Evolutionary conservation across 2,329 filamentous ascomycete genomes (phyloP).

Genomic region (Phialophora chinensis): DNA sequence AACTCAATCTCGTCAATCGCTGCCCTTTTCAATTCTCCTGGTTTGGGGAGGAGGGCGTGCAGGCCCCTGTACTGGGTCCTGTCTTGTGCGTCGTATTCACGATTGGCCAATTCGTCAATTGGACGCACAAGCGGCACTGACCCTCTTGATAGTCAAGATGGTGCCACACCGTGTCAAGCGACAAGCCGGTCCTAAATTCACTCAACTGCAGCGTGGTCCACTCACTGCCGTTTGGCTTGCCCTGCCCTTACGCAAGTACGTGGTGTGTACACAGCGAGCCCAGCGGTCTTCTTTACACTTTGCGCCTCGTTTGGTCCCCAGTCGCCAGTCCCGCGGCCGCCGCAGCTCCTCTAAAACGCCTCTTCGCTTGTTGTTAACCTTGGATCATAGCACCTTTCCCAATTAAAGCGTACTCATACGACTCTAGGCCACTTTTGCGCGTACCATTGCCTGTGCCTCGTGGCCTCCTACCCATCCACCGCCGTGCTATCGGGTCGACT

Average conservation of each 20-base stretch:
- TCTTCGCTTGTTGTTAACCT: constrained; percentile 22
- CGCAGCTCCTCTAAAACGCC: constrained; percentile 18
- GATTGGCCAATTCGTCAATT: constrained; percentile 13
- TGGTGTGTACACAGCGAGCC: background rate
- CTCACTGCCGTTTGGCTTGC: too few relatives aligned
- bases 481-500: background rate
- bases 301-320: background rate
- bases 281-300: background rate
- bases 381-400: constrained; percentile 18
- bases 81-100: constrained; percentile 19
- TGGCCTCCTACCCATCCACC: background rate
- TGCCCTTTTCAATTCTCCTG: background rate
- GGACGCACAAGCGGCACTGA: background rate
- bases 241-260: background rate
- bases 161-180: constrained; percentile 31
- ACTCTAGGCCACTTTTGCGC: constrained; percentile 10
- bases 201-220: background rate
- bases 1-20: constrained; percentile 29
- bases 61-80: background rate
- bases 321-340: background rate
- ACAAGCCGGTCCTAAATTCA: constrained; percentile 26
- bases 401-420: constrained; percentile 10
- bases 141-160: constrained; percentile 4
- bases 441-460: background rate
- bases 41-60: background rate